These are phyloP conservation scores for Xylaria palmicola DNA, from an alignment of 495 filamentous ascomycete genomes.

Conservation along the genomic window DNA sequence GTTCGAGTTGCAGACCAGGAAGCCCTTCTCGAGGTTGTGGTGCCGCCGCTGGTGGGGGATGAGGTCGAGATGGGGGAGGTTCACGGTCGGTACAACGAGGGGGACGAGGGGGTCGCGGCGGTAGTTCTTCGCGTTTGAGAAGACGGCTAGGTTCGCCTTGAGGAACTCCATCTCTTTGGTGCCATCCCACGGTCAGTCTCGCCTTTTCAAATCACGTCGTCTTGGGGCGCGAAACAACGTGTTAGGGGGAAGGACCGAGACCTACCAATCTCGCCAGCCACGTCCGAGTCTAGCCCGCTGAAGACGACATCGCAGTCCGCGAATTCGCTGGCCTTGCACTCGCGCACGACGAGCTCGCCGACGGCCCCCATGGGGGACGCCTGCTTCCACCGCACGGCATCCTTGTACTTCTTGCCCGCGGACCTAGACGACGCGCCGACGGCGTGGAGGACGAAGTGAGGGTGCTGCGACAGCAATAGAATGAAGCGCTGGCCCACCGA, in stretches of 20 bases:
- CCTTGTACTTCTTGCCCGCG: slow-evolving; percentile 78
- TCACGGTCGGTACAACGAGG: slow-evolving; percentile 81
- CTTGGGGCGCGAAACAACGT: background rate
- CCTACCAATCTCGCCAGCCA: slow-evolving; percentile 76
- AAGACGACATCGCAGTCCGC: slow-evolving; percentile 85
- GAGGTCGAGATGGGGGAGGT: slow-evolving; percentile 72
- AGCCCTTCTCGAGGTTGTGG: slow-evolving; percentile 68
- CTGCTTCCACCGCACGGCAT: slow-evolving; percentile 86
- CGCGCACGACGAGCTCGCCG: slow-evolving; percentile 67
- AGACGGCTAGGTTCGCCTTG: slow-evolving; percentile 73
- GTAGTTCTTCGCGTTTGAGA: slow-evolving; percentile 90
- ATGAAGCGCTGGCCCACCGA: slow-evolving; percentile 87
- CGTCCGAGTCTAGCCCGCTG: slow-evolving; percentile 80
- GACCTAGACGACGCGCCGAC: slow-evolving; percentile 78
- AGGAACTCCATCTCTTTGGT: slow-evolving; percentile 72
- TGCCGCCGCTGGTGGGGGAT: slow-evolving; percentile 73
- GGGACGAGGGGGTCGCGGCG: slow-evolving; percentile 80
- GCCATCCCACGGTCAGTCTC: background rate
- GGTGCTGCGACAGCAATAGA: slow-evolving; percentile 75
- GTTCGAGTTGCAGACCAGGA: slow-evolving; percentile 87
- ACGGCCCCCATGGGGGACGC: slow-evolving; percentile 67
- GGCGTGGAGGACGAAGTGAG: slow-evolving; percentile 70
- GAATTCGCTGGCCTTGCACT: slow-evolving; percentile 73
- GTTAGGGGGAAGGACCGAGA: background rate
- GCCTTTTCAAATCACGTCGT: background rate